A percentile compares a stretch with the other conserved stretches of the same genome.
These are phyloP conservation scores for Aegilops tauschii DNA, from an alignment of 176 grass and related monocot genomes.

Conservation along the genomic window DNA sequence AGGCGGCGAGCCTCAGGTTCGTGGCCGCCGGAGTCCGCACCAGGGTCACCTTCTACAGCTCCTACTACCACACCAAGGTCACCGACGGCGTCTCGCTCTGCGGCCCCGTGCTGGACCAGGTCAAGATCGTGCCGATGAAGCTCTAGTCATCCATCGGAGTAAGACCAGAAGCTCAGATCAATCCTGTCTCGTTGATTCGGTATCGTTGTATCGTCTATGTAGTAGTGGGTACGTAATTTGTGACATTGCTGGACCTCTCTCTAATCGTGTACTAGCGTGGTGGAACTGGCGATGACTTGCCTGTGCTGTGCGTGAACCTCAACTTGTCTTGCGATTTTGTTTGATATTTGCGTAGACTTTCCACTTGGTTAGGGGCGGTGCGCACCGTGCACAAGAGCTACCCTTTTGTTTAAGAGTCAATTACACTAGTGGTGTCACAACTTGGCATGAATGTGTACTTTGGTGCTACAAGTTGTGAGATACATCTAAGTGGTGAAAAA, in stretches of 20 bases:
- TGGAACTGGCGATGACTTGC: background rate
- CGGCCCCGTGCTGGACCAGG: slow-evolving; percentile 83
- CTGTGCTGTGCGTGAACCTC: background rate
- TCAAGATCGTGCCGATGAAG: slow-evolving; percentile 68
- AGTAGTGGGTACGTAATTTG: background rate
- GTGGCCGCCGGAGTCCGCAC: slow-evolving; percentile 40
- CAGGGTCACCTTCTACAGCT: slow-evolving; percentile 96
- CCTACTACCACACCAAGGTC: slow-evolving; percentile 85
- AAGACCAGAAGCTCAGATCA: background rate
- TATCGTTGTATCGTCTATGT: slow-evolving; percentile 16
- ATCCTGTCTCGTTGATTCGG: background rate
- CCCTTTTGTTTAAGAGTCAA: too few relatives aligned
- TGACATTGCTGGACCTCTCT: background rate
- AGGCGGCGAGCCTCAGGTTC: slow-evolving; percentile 55
- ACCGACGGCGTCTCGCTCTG: slow-evolving; percentile 67
- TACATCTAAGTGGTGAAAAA: too few relatives aligned
- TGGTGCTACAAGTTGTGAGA: too few relatives aligned
- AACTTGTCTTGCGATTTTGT: background rate
- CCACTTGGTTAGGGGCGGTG: too few relatives aligned
- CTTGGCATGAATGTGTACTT: too few relatives aligned
- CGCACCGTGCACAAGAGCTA: too few relatives aligned
- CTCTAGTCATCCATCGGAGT: slow-evolving; percentile 1
- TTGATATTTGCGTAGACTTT: background rate
- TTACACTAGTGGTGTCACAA: too few relatives aligned
- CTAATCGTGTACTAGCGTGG: background rate